These are phyloP conservation scores for Leccinellum luteum DNA, from an alignment of 768 basidiomycete species.

Conservation along the genomic window DNA sequence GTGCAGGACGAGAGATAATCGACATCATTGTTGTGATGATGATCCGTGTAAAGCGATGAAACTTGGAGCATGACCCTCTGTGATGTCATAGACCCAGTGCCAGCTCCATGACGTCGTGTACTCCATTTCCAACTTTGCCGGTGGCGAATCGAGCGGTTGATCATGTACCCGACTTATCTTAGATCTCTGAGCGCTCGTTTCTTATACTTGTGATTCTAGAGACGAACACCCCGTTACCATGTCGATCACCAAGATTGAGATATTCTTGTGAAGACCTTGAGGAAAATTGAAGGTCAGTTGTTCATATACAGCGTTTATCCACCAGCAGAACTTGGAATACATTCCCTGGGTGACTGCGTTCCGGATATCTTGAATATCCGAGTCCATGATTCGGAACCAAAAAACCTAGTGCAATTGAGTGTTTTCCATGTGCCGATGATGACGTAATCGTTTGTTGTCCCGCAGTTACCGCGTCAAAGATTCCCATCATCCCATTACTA, in stretches of 20 bases:
- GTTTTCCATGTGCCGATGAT: slow-evolving; percentile 2
- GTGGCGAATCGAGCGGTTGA: neutral
- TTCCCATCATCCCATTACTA: neutral
- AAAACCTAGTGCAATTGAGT: too few species aligned
- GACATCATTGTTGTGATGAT: slow-evolving; percentile 1
- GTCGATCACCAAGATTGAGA: neutral
- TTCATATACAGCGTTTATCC: neutral
- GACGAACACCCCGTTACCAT: neutral
- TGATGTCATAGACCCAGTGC: slow-evolving; percentile 9
- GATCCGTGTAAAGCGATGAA: neutral
- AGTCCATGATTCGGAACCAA: neutral
- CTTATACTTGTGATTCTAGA: neutral
- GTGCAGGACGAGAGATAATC: neutral
- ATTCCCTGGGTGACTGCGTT: neutral
- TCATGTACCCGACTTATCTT: neutral
- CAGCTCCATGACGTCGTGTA: slow-evolving; percentile 1
- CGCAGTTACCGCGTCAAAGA: neutral
- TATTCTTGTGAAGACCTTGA: neutral
- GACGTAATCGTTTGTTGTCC: slow-evolving; percentile 19
- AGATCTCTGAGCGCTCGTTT: neutral
- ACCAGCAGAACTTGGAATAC: neutral
- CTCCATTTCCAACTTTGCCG: neutral
- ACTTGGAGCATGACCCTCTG: neutral
- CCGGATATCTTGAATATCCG: neutral
- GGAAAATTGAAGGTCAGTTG: neutral